Base-by-base conservation (phyloP, 169 alveolate genomes). In the Eimeria sp. region DNA sequence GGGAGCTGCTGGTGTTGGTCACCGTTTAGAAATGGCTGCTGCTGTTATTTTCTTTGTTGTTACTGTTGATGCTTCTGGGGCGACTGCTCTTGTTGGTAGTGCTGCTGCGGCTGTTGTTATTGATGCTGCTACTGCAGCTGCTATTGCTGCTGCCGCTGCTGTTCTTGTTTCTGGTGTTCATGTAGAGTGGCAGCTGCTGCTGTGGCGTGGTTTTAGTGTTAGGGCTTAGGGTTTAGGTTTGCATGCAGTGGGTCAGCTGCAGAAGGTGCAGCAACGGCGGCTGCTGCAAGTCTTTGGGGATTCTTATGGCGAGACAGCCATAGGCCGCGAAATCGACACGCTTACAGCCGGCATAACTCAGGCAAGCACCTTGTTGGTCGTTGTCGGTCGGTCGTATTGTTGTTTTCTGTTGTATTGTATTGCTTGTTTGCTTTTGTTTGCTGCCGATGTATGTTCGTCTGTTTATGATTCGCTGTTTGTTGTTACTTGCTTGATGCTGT, bases 261-360 rank as follows among this genome's bases (percentile, higher is more conserved):
- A 93, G 91, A 92, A 93, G 72, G 95, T 75, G 96, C 97, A 96
- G 95, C 97, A 96, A 95, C 89, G 95, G 84, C 89, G 97, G 49
- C 96, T 96, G 75, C 95, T 96, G 76, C 95, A 89, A 51, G 97
- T 96, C 49, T 95, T 95, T 89, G 97, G 67, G 13, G 95, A 90
- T 45, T 30, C 73, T 3, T 72, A 78, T 13, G 96, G 96, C 45
- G 87, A 91, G 65, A 30, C 90, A n/a, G 87, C 45, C n/a, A 30
- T 96, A n/a, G 95, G 78, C 45, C 30, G 87, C 22, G 97, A 89
- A 2, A 89, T 95, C 72, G 95, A 95, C 22, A 57, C 63, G 11
- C 95, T 57, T 13, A 34, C 40, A 1, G 40, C 40, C 40, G 40
- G 40, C 40, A 34, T 34, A 34, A 34, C 40, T 34, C 40, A 34